These are phyloP conservation scores for Echinochloa phyllopogon DNA, from an alignment of 176 grass and related monocot genomes.

Conservation along the genomic window DNA sequence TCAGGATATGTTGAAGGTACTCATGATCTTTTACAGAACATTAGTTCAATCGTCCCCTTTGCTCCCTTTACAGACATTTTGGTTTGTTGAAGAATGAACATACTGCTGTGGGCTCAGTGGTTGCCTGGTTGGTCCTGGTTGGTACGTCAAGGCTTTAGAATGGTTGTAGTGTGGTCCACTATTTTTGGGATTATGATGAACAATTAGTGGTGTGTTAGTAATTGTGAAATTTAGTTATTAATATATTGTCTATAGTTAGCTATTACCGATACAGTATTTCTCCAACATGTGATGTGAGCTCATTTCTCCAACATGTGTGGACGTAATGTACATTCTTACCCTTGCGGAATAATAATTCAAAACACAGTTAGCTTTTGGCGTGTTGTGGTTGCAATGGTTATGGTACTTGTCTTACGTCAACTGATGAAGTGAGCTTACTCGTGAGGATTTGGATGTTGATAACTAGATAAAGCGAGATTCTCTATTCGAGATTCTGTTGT, in stretches of 20 bases:
- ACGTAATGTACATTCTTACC: constrained; percentile 9
- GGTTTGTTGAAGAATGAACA: constrained; percentile 32
- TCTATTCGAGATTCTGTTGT: background rate
- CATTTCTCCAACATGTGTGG: background rate
- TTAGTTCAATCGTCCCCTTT: constrained; percentile 16
- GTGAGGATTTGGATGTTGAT: background rate
- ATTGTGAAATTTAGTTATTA: constrained; percentile 27
- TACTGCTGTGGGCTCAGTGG: constrained; percentile 17
- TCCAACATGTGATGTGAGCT: constrained; percentile 12
- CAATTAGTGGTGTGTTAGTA: background rate
- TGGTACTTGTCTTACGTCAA: constrained; percentile 25
- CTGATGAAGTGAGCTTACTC: constrained; percentile 7
- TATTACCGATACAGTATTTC: constrained; percentile 13
- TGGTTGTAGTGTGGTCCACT: constrained; percentile 7
- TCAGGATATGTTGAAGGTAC: background rate
- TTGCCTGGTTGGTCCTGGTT: constrained; percentile 16
- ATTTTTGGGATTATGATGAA: constrained; percentile 21
- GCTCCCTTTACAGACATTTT: constrained; percentile 2
- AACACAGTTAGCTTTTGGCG: background rate
- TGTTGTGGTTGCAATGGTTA: background rate
- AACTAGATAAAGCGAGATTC: constrained; percentile 1
- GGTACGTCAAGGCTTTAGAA: background rate
- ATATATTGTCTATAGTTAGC: background rate
- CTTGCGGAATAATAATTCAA: background rate
- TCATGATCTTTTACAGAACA: background rate